Evolutionary conservation across 768 basidiomycete species (phyloP).

Genomic region (Termitomyces heimii): DNA sequence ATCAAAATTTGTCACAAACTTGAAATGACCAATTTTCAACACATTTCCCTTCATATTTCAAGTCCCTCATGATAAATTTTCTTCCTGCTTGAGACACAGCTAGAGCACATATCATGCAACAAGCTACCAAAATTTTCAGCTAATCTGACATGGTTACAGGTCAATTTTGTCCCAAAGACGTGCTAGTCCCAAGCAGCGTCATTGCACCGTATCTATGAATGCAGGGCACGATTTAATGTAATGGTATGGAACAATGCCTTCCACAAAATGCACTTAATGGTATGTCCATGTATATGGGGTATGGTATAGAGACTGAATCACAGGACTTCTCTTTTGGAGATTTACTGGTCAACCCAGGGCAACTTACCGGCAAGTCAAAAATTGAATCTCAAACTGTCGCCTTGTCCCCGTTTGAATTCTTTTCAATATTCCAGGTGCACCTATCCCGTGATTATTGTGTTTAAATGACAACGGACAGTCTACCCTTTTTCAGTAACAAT

Average conservation of each 20-base stretch:
- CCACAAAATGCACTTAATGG: not conserved
- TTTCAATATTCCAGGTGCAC: not conserved
- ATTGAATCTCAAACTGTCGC: not conserved
- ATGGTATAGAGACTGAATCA: not conserved
- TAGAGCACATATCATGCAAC: not conserved
- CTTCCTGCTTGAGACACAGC: not conserved
- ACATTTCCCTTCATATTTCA: not conserved
- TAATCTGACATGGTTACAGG: not conserved
- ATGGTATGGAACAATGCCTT: not conserved
- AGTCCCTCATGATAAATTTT: not conserved
- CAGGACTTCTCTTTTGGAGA: not conserved
- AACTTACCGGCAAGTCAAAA: not conserved
- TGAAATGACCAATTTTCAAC: not conserved
- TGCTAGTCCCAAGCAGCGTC: not conserved
- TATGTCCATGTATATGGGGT: not conserved
- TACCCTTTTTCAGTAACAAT: not conserved
- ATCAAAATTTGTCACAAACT: not conserved
- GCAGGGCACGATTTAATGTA: no score
- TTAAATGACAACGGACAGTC: not conserved
- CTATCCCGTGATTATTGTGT: not conserved
- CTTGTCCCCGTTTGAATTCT: not conserved
- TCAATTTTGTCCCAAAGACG: not conserved
- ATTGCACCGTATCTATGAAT: not conserved
- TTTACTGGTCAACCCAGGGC: not conserved
- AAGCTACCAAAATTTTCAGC: not conserved